Evolutionary conservation across 2,329 filamentous ascomycete species (phyloP), one percentile per base, ranked within the genome.

Genomic region (Colletotrichum spinosum): DNA sequence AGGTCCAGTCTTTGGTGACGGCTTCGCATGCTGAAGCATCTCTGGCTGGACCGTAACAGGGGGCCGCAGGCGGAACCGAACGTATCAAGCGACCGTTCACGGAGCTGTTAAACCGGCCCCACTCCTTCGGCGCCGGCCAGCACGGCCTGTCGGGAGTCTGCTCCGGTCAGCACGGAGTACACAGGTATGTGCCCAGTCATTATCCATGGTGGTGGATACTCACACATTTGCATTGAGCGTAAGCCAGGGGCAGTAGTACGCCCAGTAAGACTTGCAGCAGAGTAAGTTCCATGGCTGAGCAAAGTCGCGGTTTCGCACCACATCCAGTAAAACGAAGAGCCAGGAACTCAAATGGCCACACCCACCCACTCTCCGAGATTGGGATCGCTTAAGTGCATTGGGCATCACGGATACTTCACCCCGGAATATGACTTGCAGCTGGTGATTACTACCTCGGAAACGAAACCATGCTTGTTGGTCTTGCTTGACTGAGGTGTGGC

Each of bases 71-170:
- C 1, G 86, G 86, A 1, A 81, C 73, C 0, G 83, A 87, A 2
- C 76, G 76, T 37, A 88, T 76, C 33, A 88, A 74, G 11, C 74
- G 75, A 0, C 86, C 86, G 4, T 75, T 74, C 1, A 88, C 72
- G 2, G 84, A 82, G 41, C 72, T 53, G 69, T 89, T 88, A 64
- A 89, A 78, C 0, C 69, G 55, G 9, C 72, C 69, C 85, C 86
- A 88, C n/a, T 73, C 71, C 8, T 68, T 55, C 2, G 66, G 37
- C 0, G 76, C 76, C 0, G 86, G 86, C 86, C 86, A 89, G 70
- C 81, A 84, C 0, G 69, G 33, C 56, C 88, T 84, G 15, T n/a
- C 34, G 37, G 52, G 59, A 9, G 51, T 56, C 59, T 61, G 37
- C 17, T 34, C 15, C 17, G 15, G 4, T 13, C 13, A 17, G 8